Conservation (phyloP, 345 rosid species). For the Citrus australasica region DNA sequence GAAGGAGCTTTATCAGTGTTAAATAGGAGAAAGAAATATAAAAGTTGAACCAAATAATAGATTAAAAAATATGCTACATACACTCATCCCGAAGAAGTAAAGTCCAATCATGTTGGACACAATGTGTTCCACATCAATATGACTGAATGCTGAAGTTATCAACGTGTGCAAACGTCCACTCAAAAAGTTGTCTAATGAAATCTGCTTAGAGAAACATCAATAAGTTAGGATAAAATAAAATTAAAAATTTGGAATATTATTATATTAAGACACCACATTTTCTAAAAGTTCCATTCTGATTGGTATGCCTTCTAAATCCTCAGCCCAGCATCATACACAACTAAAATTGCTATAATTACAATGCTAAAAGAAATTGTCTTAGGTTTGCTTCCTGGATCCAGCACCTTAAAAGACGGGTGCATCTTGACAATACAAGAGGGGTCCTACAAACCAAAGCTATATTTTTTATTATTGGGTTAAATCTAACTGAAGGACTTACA, state of each 20-base stretch:
- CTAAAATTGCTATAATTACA: not conserved
- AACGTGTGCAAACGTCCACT: constrained; percentile 64
- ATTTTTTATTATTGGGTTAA: not conserved
- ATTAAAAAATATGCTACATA: constrained; percentile 30
- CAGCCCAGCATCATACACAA: not conserved
- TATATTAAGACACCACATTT: not conserved
- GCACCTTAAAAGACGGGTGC: constrained; percentile 1
- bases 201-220: constrained; percentile 45
- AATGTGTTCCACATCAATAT: constrained; percentile 57
- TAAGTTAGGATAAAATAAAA: constrained; percentile 5
- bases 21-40: not conserved
- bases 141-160: constrained; percentile 91
- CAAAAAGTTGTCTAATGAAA: constrained; percentile 70
- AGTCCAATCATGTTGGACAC: constrained; percentile 88
- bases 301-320: not conserved
- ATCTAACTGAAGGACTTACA: constrained; percentile 42
- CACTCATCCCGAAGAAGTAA: constrained; percentile 81
- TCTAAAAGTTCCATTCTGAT: not conserved
- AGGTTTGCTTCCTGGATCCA: not conserved
- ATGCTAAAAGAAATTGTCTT: not conserved
- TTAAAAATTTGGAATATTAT: not conserved
- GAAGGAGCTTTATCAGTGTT: constrained; percentile 4
- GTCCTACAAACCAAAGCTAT: not conserved
- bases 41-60: constrained; percentile 6
- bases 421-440: not conserved